Conservation (phyloP, 2,329 filamentous ascomycete genomes). For the Aspergillus sp. region DNA sequence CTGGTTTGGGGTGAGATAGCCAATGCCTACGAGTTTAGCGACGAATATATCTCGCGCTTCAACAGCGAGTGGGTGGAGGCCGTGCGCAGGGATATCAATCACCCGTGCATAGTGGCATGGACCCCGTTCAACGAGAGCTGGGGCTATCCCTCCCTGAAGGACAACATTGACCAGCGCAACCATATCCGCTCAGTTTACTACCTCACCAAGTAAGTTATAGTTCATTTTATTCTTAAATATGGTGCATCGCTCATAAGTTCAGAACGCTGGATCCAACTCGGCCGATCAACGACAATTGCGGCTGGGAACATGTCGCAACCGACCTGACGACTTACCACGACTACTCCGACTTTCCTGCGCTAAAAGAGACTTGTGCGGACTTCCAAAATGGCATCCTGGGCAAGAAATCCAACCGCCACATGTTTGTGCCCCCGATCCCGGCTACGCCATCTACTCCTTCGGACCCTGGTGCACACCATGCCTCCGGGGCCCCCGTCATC, state of each 20-base stretch:
- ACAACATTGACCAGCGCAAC: conserved; percentile 60
- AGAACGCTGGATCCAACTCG: conserved; percentile 62
- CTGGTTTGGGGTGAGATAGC: conserved; percentile 72
- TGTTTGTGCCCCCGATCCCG: conserved; percentile 54
- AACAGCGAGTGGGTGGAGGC: conserved; percentile 66
- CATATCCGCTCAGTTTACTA: conserved; percentile 66
- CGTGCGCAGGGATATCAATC: conserved; percentile 65
- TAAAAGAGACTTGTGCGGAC: conserved; percentile 57
- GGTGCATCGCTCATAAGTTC: background rate
- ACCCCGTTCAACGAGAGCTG: conserved; percentile 67
- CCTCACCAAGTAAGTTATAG: conserved; percentile 56
- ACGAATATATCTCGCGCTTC: conserved; percentile 61
- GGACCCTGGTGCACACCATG: conserved; percentile 56
- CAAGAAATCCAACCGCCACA: conserved; percentile 53
- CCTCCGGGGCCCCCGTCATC: conserved; percentile 59
- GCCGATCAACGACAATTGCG: conserved; percentile 70
- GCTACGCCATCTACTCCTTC: conserved; percentile 34
- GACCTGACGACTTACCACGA: conserved; percentile 70
- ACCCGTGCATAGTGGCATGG: conserved; percentile 66
- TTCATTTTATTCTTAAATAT: background rate
- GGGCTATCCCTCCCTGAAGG: conserved; percentile 62
- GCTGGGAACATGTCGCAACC: conserved; percentile 68
- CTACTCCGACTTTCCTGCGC: conserved; percentile 60
- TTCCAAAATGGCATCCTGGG: conserved; percentile 56
- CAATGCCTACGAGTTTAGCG: conserved; percentile 64